Conservation (phyloP, 2,329 filamentous ascomycete species). For the Cladosporium sphaerospermum region DNA sequence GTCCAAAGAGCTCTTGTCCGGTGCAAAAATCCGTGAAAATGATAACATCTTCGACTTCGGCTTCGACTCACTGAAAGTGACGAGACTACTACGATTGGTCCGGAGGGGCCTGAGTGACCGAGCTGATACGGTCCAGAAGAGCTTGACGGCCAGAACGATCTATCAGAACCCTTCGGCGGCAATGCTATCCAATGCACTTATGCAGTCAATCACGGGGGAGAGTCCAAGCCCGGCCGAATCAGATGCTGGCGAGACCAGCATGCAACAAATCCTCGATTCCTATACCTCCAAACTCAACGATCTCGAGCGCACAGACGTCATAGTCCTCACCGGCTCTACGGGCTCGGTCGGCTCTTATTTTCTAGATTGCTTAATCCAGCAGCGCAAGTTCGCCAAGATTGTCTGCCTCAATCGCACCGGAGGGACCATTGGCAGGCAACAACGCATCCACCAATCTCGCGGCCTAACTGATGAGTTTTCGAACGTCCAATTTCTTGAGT, state of each 20-base stretch:
- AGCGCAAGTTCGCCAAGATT: constrained; percentile 23
- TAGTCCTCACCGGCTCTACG: constrained; percentile 32
- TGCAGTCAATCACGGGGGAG: too few relatives aligned
- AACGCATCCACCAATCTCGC: constrained; percentile 18
- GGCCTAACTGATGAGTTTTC: constrained; percentile 20
- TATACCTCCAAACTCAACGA: constrained; percentile 39
- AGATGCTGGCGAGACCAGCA: constrained; percentile 3
- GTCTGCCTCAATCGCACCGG: constrained; percentile 27
- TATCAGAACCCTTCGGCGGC: constrained; percentile 32
- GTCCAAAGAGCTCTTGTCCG: background rate
- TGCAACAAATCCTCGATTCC: constrained; percentile 34
- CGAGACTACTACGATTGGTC: background rate
- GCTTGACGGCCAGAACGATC: constrained; percentile 41
- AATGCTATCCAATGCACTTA: too few relatives aligned
- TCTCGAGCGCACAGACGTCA: constrained; percentile 31
- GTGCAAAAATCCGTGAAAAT: background rate
- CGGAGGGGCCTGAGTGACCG: constrained; percentile 15
- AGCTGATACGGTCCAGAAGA: constrained; percentile 39
- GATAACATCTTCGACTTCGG: background rate
- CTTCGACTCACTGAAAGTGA: background rate
- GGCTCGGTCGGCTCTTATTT: constrained; percentile 32
- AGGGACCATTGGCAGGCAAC: constrained; percentile 21
- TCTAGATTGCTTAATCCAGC: constrained; percentile 25
- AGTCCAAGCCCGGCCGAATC: too few relatives aligned
- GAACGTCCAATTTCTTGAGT: constrained; percentile 22